Conservation (phyloP, 1,284 basidiomycete species). For the Mycosarcoma maydis region DNA sequence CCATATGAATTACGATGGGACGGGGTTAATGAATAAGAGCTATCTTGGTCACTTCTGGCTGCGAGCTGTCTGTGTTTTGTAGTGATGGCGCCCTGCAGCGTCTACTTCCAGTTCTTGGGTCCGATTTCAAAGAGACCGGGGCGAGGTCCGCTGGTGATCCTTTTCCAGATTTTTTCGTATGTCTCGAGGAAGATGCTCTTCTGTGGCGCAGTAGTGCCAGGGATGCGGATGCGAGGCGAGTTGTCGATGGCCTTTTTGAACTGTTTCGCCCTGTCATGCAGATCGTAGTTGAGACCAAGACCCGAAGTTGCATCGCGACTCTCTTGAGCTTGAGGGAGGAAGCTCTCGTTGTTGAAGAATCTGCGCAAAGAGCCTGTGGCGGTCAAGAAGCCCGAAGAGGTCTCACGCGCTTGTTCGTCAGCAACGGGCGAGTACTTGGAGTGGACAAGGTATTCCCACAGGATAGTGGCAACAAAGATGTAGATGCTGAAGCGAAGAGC, state of each 20-base stretch:
- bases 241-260: constrained; percentile 11
- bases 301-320: constrained; percentile 9
- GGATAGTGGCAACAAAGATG: constrained; percentile 23
- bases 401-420: constrained; percentile 19
- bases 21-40: no score
- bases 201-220: constrained; percentile 5
- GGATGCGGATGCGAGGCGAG: constrained; percentile 18
- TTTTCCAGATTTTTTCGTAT: constrained; percentile 20
- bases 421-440: constrained; percentile 38
- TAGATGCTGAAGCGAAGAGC: constrained; percentile 25
- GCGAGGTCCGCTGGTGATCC: constrained; percentile 12
- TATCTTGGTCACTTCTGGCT: no score
- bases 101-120: constrained; percentile 20
- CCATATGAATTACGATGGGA: no score
- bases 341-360: constrained; percentile 41
- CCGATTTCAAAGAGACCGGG: constrained; percentile 35
- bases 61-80: no score
- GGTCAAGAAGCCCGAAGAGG: constrained; percentile 29
- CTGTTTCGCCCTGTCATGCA: constrained; percentile 4
- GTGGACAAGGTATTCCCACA: constrained; percentile 47
- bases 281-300: constrained; percentile 25
- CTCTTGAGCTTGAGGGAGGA: constrained; percentile 22
- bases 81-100: no score
- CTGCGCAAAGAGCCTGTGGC: constrained; percentile 21
- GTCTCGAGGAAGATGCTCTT: constrained; percentile 33